Evolutionary conservation across 495 filamentous ascomycete genomes (phyloP), one percentile per base, ranked within the genome.

Genomic region (Tuber borchii): DNA sequence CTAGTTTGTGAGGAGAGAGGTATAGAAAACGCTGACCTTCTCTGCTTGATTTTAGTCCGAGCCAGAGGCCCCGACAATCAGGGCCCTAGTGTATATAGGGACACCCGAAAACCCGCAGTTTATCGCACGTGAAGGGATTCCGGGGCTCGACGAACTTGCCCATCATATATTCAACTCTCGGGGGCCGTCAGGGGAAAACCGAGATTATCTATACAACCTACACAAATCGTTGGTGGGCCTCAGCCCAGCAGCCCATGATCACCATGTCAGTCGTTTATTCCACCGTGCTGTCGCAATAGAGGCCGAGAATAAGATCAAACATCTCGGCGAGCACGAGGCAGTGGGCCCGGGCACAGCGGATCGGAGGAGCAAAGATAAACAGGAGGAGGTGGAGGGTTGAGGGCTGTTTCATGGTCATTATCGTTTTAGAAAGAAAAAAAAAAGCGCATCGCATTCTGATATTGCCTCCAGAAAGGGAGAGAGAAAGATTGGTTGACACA

Each of bases 21-120:
- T 12, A 61, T 61, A 31, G 26, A 19, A 34, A 31, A 31, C 31
- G 56, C 56, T 65, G 56, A 65, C 81, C 43, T 79, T 79, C 75
- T 77, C 56, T 17, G 56, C 22, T 31, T 65, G 31, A 34, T 65
- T 34, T 65, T 17, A 65, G 56, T 34, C 26, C 56, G 71, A 73
- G 31, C 46, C 70, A 37, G n/a, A 17, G 5, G 42, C 71, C 40
- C 79, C 70, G 56, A 80, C 82, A 77, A 87, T 87, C 71, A 84
- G 73, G 48, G 87, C 89, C 8, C 82, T 97, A 77, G 93, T 98
- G 0, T 99, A 99, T 83, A 98, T 99, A 83, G 96, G 96, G 17
- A 92, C 95, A 4, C 96, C 96, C 0, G 88, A 88, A 22, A 99
- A 99, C 81, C 93, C 94, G 71, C 96, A 98, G 82, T 99, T 99